phyloP scores from a whole-genome alignment of 768 basidiomycete genomes.

The Pisolithus marmoratus region DNA sequence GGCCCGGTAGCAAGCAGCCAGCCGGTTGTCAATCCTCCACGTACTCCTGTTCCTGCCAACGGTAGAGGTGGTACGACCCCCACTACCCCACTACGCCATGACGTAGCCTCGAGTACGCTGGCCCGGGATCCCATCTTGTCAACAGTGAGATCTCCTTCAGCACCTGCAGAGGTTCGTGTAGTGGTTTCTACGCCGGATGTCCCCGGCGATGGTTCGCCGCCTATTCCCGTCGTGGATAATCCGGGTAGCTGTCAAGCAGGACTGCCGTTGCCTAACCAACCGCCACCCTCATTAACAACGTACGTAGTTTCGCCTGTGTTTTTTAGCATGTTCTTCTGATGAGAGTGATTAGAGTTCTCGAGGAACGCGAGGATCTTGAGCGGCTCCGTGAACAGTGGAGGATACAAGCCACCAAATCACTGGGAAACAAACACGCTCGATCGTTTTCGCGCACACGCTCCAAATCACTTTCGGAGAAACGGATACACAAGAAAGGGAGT shows the following conservation, averaged over 20 bases:
- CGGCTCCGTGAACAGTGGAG: conserved; percentile 65
- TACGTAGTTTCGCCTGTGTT: conserved; percentile 18
- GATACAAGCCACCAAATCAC: conserved; percentile 51
- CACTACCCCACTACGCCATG: conserved; percentile 14
- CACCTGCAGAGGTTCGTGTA: not conserved
- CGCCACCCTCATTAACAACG: conserved; percentile 51
- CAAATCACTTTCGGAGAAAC: conserved; percentile 22
- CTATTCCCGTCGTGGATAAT: not conserved
- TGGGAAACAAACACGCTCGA: conserved; percentile 60
- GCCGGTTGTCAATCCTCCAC: conserved; percentile 46
- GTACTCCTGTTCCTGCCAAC: conserved; percentile 32
- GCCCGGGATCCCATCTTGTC: conserved; percentile 3
- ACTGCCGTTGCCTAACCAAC: conserved; percentile 45
- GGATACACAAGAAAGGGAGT: conserved; percentile 16
- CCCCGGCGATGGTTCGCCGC: conserved; percentile 10
- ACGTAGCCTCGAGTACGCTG: conserved; percentile 11
- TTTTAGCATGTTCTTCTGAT: not conserved
- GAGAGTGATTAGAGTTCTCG: conserved; percentile 47
- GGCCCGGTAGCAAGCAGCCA: conserved; percentile 16
- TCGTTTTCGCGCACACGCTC: conserved; percentile 55
- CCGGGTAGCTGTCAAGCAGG: conserved; percentile 37
- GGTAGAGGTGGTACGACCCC: conserved; percentile 2
- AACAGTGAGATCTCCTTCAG: not conserved
- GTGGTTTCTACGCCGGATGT: conserved; percentile 15
- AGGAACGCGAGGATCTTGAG: conserved; percentile 56